These are phyloP conservation scores for Aureobasidium sp. DNA, from an alignment of 2,329 filamentous ascomycete species.

Conservation along the genomic window DNA sequence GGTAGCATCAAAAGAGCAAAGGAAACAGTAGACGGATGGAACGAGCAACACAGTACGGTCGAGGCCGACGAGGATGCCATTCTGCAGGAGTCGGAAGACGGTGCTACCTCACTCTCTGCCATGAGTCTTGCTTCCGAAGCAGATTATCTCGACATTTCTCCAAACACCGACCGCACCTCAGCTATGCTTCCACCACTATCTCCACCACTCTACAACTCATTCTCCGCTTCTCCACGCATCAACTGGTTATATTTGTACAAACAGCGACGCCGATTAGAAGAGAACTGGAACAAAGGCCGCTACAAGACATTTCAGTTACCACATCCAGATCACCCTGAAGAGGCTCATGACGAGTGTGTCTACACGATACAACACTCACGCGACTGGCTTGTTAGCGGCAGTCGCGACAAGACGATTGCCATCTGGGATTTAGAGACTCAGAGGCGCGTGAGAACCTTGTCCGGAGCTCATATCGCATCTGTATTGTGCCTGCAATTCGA, in stretches of 20 bases:
- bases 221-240: slow-evolving; percentile 33
- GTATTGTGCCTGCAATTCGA: slow-evolving; percentile 96
- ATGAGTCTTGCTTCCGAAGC: slow-evolving; percentile 4
- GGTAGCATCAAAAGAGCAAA: slow-evolving; percentile 48
- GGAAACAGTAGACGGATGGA: slow-evolving; percentile 35
- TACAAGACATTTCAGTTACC: slow-evolving; percentile 86
- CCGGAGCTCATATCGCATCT: slow-evolving; percentile 66
- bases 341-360: slow-evolving; percentile 86
- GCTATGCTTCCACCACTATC: not conserved
- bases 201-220: not conserved
- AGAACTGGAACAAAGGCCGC: slow-evolving; percentile 81
- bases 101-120: not conserved
- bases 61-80: slow-evolving; percentile 35
- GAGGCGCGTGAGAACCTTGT: slow-evolving; percentile 46
- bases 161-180: not conserved
- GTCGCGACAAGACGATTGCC: slow-evolving; percentile 77
- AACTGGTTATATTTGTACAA: slow-evolving; percentile 95
- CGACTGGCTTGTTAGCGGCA: slow-evolving; percentile 85
- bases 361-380: slow-evolving; percentile 88
- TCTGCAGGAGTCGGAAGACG: slow-evolving; percentile 11
- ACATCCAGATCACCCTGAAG: slow-evolving; percentile 68
- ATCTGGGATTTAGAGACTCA: slow-evolving; percentile 85
- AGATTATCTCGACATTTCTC: not conserved
- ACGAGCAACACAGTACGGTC: slow-evolving; percentile 41
- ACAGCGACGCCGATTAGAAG: slow-evolving; percentile 74